Evolutionary conservation across 257 asterid genomes (phyloP).

Genomic region (Solanum stenotomum): DNA sequence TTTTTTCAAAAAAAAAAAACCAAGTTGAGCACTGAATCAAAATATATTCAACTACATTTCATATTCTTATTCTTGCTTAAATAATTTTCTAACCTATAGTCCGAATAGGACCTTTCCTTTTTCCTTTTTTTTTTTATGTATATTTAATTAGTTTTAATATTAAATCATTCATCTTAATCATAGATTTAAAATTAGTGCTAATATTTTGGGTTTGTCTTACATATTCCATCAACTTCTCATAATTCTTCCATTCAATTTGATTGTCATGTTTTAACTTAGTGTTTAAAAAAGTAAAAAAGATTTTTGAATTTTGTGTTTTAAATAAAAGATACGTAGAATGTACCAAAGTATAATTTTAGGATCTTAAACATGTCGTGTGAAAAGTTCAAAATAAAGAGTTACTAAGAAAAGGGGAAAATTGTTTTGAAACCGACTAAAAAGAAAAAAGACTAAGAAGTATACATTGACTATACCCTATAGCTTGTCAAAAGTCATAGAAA

Average conservation of each 20-base stretch:
- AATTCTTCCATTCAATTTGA: not conserved
- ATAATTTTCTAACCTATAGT: not conserved
- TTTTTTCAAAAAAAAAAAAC: not conserved
- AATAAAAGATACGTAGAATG: no score
- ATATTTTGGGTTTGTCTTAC: not conserved
- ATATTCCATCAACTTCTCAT: not conserved
- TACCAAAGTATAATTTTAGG: no score
- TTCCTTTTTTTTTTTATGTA: no score
- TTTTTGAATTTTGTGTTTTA: no score
- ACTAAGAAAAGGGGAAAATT: rapidly evolving
- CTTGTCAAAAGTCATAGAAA: no score
- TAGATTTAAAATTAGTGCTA: not conserved
- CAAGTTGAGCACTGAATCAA: not conserved
- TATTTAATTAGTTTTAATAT: not conserved
- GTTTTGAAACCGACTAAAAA: no score
- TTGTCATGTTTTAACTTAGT: not conserved
- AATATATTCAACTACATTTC: not conserved
- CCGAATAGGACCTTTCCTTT: no score
- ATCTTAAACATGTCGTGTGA: no score
- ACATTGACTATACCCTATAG: no score
- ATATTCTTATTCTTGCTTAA: not conserved
- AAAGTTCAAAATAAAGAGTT: no score
- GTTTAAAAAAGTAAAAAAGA: no score
- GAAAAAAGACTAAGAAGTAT: no score
- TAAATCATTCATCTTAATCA: not conserved